A percentile compares a stretch with the other conserved stretches of the same genome.
phyloP scores from a whole-genome alignment of 2,329 filamentous ascomycete genomes.

The Hyphodiscus sp. region DNA sequence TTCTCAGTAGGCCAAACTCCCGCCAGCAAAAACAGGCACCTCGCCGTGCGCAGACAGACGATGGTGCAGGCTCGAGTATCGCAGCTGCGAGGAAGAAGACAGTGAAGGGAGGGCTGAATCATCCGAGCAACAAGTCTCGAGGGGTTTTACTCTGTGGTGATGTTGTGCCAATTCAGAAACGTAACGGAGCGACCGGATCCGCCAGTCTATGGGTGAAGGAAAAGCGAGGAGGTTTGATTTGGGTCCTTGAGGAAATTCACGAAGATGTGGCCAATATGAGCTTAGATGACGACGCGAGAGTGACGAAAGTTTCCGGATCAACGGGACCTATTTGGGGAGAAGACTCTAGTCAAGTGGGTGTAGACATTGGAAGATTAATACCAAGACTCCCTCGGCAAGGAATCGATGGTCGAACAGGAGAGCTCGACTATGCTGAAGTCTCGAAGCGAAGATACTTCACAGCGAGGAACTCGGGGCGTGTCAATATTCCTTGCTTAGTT shows the following conservation, averaged over 20 bases:
- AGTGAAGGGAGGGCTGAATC: constrained; percentile 45
- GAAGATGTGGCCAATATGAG: constrained; percentile 79
- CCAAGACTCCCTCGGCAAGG: constrained; percentile 74
- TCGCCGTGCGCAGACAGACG: constrained; percentile 58
- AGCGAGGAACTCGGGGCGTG: constrained; percentile 66
- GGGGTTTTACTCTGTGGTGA: constrained; percentile 92
- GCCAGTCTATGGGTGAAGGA: constrained; percentile 99
- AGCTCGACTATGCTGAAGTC: constrained; percentile 72
- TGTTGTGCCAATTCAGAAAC: constrained; percentile 95
- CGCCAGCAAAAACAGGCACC: constrained; percentile 42
- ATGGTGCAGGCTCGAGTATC: constrained; percentile 45
- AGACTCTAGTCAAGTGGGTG: constrained; percentile 57
- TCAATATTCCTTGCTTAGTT: constrained; percentile 80
- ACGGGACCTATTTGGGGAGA: constrained; percentile 81
- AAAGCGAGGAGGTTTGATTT: constrained; percentile 87
- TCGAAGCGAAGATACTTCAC: constrained; percentile 73
- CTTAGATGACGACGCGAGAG: constrained; percentile 70
- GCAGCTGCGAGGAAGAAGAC: constrained; percentile 33
- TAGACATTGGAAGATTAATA: constrained; percentile 71
- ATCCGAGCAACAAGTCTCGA: constrained; percentile 68
- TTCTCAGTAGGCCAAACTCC: constrained; percentile 68
- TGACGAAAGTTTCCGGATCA: constrained; percentile 67
- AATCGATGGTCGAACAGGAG: constrained; percentile 62
- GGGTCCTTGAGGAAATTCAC: constrained; percentile 96
- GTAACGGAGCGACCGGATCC: constrained; percentile 84